phyloP scores from a whole-genome alignment of 192 early-diverging fungal genomes.

The Podila clonocystis region DNA sequence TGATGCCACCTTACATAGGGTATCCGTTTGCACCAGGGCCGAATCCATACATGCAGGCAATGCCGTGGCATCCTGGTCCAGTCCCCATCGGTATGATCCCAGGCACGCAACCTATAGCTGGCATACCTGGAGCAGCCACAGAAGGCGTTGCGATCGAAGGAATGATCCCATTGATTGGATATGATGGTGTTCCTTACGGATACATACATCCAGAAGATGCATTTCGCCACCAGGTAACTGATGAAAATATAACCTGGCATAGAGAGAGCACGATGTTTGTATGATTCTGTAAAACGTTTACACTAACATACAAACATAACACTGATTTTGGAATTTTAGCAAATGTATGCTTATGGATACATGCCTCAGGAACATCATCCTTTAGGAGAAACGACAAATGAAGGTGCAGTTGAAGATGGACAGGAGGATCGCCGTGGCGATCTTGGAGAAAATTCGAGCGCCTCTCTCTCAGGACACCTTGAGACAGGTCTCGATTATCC shows the following conservation, averaged over 20 bases:
- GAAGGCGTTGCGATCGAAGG: slow-evolving; percentile 27
- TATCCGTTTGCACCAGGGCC: slow-evolving; percentile 34
- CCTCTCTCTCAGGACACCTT: no score
- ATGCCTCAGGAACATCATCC: slow-evolving; percentile 17
- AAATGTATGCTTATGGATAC: slow-evolving; percentile 29
- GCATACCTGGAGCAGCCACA: neutral
- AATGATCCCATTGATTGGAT: slow-evolving; percentile 34
- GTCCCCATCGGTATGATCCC: slow-evolving; percentile 20
- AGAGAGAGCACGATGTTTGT: neutral
- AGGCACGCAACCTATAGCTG: slow-evolving; percentile 12
- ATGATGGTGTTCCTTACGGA: slow-evolving; percentile 36
- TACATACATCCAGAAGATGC: slow-evolving; percentile 36
- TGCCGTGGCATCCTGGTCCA: slow-evolving; percentile 37
- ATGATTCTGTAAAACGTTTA: no score
- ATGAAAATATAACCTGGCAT: neutral
- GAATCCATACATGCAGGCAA: slow-evolving; percentile 24
- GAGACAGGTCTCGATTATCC: no score
- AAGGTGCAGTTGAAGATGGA: no score
- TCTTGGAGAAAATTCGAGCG: no score
- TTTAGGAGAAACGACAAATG: neutral
- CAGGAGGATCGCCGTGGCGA: no score
- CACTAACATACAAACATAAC: neutral
- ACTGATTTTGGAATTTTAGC: neutral
- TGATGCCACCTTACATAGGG: slow-evolving; percentile 39
- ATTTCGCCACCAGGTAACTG: slow-evolving; percentile 31